Evolutionary conservation across 805 yeast genomes (phyloP).

Genomic region (Candida manassasensis): DNA sequence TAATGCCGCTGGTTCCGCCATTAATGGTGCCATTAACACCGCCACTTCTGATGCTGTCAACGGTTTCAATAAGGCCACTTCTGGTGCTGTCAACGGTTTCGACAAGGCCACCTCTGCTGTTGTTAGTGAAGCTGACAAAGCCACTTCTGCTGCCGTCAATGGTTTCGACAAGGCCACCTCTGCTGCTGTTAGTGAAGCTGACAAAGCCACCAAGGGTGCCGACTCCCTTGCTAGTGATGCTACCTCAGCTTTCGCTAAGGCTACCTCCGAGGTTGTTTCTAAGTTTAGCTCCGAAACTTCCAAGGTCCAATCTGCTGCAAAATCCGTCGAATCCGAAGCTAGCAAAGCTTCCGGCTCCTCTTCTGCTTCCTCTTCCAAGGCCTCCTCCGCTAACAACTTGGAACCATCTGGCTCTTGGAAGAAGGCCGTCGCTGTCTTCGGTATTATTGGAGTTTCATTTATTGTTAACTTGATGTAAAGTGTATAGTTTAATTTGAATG

Average conservation of each 20-base stretch:
- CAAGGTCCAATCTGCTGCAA: constrained; percentile 8
- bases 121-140: constrained; percentile 9
- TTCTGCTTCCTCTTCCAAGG: constrained; percentile 13
- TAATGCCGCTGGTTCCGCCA: constrained; percentile 9
- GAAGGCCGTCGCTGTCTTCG: constrained; percentile 32
- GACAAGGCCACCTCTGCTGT: constrained; percentile 9
- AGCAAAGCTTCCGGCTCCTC: constrained; percentile 8
- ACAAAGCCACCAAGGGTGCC: constrained; percentile 9
- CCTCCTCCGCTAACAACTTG: constrained; percentile 14
- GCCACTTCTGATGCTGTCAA: constrained; percentile 10
- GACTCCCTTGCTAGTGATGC: constrained; percentile 14
- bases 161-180: constrained; percentile 8
- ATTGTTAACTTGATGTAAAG: constrained; percentile 18
- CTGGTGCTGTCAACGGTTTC: constrained; percentile 12
- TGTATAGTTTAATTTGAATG: not conserved
- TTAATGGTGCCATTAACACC: constrained; percentile 11
- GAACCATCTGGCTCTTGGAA: constrained; percentile 27
- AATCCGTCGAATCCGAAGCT: constrained; percentile 7
- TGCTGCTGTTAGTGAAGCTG: constrained; percentile 10
- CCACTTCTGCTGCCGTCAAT: constrained; percentile 14
- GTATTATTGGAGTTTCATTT: constrained; percentile 32
- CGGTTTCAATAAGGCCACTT: constrained; percentile 13
- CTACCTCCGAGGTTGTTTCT: constrained; percentile 8
- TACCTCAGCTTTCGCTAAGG: constrained; percentile 8
- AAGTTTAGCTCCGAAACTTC: constrained; percentile 7